Conservation (phyloP, 306 rosid species). For the Medicago arabica region DNA sequence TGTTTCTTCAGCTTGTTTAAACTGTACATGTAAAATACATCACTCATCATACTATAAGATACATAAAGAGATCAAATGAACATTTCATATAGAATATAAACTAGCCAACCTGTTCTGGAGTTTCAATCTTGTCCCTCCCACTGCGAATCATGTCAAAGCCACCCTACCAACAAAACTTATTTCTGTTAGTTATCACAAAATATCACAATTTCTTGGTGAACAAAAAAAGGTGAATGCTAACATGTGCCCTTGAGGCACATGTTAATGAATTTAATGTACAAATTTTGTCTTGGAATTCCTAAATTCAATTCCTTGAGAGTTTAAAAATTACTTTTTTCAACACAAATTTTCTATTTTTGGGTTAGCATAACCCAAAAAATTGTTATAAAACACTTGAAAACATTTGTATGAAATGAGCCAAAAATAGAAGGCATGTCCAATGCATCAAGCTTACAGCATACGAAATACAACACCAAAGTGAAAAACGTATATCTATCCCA, state of each 20-base stretch:
- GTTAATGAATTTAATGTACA: too few species aligned
- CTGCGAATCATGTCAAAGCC: conserved; percentile 99
- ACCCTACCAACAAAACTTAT: conserved; percentile 65
- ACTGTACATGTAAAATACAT: conserved; percentile 56
- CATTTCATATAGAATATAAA: conserved; percentile 17
- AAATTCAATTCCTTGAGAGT: too few species aligned
- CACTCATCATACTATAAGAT: conserved; percentile 32
- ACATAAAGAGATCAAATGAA: conserved; percentile 19
- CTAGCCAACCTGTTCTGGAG: conserved; percentile 86
- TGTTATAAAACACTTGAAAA: too few species aligned
- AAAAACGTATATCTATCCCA: too few species aligned
- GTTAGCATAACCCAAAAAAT: too few species aligned
- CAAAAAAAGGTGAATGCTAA: too few species aligned
- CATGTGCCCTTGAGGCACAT: too few species aligned
- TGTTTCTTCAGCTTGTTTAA: conserved; percentile 96
- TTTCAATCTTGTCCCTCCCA: conserved; percentile 99
- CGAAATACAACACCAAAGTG: too few species aligned
- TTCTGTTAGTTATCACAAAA: conserved; percentile 26
- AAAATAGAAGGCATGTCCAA: conserved; percentile 21
- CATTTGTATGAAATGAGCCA: conserved; percentile 6
- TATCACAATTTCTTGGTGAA: conserved; percentile 5
- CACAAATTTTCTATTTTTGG: too few species aligned
- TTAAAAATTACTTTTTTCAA: too few species aligned
- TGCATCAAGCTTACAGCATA: background rate
- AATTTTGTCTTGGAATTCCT: too few species aligned